Conservation (phyloP, 805 yeast genomes). For the Scheffersomyces lignosus region DNA sequence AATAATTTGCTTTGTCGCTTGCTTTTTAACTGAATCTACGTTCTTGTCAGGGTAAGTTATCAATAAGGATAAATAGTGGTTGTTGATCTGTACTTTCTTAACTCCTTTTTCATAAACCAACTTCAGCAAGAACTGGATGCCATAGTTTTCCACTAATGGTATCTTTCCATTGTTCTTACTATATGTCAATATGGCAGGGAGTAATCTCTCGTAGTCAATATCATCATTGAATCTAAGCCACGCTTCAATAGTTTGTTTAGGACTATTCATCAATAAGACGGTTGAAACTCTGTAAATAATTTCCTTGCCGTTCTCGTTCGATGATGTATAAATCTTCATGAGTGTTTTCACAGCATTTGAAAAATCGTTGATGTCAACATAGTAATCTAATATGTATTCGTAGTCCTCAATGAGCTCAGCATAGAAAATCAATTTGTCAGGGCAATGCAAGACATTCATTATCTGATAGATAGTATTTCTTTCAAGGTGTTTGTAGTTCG, state of each 20-base stretch:
- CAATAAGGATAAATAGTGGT: constrained; percentile 67
- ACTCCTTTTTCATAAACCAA: constrained; percentile 43
- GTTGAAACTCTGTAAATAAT: constrained; percentile 68
- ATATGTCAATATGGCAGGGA: constrained; percentile 77
- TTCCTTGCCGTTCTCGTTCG: constrained; percentile 14
- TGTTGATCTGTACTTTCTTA: constrained; percentile 54
- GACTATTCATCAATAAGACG: constrained; percentile 63
- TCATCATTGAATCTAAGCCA: constrained; percentile 62
- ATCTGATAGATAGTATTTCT: constrained; percentile 70
- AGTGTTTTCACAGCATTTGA: constrained; percentile 61
- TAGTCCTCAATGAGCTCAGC: constrained; percentile 70
- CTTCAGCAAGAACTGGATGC: constrained; percentile 61
- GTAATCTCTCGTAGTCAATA: constrained; percentile 60
- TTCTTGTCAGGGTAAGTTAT: constrained; percentile 42
- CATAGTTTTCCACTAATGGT: constrained; percentile 55
- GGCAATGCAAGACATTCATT: constrained; percentile 63
- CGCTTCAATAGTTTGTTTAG: constrained; percentile 67
- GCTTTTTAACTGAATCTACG: constrained; percentile 50
- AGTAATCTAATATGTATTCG: constrained; percentile 65
- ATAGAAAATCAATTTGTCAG: constrained; percentile 60
- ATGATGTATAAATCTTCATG: constrained; percentile 44
- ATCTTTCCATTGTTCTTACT: constrained; percentile 47
- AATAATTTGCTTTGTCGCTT: constrained; percentile 32
- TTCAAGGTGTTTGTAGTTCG: constrained; percentile 55
- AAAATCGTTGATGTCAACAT: constrained; percentile 75